Percentiles rank a stretch among this genome's conserved stretches.
phyloP scores from a whole-genome alignment of 768 basidiomycete genomes.

The Tricholoma saponaceum region DNA sequence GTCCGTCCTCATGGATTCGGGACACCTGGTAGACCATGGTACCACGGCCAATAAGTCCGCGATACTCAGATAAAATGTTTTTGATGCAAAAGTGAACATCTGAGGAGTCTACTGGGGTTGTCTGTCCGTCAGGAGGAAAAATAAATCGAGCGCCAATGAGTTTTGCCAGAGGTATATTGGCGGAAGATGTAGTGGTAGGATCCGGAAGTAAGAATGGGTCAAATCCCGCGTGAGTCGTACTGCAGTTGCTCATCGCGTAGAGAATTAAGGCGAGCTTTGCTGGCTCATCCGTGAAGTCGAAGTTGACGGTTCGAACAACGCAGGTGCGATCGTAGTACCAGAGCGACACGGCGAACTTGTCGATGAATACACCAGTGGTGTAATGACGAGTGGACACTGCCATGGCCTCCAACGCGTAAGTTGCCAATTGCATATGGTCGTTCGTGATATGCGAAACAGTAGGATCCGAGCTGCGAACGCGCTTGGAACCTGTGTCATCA shows the following conservation, averaged over 20 bases:
- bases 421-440: background rate
- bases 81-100: background rate
- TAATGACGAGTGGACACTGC: constrained; percentile 6
- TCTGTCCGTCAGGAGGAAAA: too few relatives aligned
- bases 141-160: background rate
- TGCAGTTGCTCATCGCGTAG: too few relatives aligned
- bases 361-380: constrained; percentile 11
- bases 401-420: too few relatives aligned
- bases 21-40: constrained; percentile 11
- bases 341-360: too few relatives aligned
- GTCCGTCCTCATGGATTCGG: background rate
- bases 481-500: too few relatives aligned
- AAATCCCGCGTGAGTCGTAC: too few relatives aligned
- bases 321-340: background rate
- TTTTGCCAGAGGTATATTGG: background rate
- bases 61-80: background rate
- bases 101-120: background rate
- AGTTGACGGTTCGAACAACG: background rate
- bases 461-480: too few relatives aligned
- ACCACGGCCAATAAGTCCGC: too few relatives aligned
- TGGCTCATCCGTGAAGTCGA: too few relatives aligned
- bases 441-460: too few relatives aligned
- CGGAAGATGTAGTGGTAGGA: background rate
- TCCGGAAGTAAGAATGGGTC: too few relatives aligned
- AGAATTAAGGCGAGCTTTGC: too few relatives aligned